Conservation (phyloP, 1,139 yeast species). For the Eremothecium coryli region DNA sequence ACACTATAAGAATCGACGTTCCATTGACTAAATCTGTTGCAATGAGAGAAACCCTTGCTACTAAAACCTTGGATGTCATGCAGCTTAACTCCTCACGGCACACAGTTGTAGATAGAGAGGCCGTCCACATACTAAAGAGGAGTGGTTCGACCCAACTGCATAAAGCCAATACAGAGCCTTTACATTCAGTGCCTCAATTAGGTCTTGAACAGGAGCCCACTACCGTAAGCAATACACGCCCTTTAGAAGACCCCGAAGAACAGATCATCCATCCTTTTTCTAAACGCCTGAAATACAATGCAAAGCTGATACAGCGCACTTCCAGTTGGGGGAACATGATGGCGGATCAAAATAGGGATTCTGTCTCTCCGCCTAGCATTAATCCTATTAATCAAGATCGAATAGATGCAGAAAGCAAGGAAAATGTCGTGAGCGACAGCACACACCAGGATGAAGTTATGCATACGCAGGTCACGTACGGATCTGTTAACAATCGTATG, state of each 20-base stretch:
- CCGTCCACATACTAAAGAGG: background rate
- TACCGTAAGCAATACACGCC: no score
- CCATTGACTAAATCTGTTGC: background rate
- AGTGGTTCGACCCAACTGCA: background rate
- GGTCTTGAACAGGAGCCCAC: background rate
- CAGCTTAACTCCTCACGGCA: background rate
- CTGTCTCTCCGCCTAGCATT: slow-evolving; percentile 4
- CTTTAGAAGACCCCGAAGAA: background rate
- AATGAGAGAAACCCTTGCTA: background rate
- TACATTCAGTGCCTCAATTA: background rate
- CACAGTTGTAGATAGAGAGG: background rate
- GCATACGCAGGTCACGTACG: slow-evolving; percentile 34
- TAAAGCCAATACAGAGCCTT: background rate
- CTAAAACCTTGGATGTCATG: background rate
- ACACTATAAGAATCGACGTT: slow-evolving; percentile 1
- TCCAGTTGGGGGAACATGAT: slow-evolving; percentile 28
- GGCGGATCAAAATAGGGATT: slow-evolving; percentile 15
- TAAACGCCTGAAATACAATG: background rate
- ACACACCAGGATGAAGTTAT: slow-evolving; percentile 20
- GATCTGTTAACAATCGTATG: slow-evolving; percentile 18
- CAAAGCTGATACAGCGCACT: slow-evolving; percentile 9
- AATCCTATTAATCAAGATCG: background rate
- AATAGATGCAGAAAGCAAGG: slow-evolving; percentile 1
- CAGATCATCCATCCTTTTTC: background rate
- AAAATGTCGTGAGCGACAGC: background rate